phyloP scores from a whole-genome alignment of 768 basidiomycete genomes.

The Tricholoma hemisulphureum region DNA sequence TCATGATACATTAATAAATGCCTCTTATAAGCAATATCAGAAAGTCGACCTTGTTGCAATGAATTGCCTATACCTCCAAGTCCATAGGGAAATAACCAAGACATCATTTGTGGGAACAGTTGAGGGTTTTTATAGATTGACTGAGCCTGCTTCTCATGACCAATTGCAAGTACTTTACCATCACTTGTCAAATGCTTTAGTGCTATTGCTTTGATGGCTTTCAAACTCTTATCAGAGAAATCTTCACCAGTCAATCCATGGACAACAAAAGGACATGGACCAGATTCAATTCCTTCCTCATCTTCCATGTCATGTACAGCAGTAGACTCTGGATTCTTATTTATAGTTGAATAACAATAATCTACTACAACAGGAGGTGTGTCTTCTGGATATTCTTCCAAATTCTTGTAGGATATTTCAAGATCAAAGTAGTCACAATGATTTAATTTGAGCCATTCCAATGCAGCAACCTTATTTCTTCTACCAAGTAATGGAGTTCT shows the following conservation, averaged over 20 bases:
- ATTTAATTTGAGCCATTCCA: conserved; percentile 38
- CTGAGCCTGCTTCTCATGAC: conserved; percentile 19
- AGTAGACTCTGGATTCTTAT: conserved; percentile 22
- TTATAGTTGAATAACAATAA: conserved; percentile 15
- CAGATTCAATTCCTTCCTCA: conserved; percentile 28
- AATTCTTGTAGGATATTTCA: conserved; percentile 25
- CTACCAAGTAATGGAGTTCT: conserved; percentile 3
- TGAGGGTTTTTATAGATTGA: conserved; percentile 31
- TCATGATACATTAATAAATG: background rate
- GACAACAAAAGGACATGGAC: conserved; percentile 36
- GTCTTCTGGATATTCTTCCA: conserved; percentile 20
- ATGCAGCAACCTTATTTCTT: conserved; percentile 13
- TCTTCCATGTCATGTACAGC: conserved; percentile 26
- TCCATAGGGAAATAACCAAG: conserved; percentile 43
- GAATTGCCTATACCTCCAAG: conserved; percentile 19
- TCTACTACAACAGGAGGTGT: conserved; percentile 23
- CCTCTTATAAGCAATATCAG: no score
- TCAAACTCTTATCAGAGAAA: conserved; percentile 15
- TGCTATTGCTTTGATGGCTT: conserved; percentile 21
- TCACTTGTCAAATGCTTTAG: conserved; percentile 23
- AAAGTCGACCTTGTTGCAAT: no score
- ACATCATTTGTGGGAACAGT: conserved; percentile 42
- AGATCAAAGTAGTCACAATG: conserved; percentile 34
- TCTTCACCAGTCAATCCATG: conserved; percentile 33
- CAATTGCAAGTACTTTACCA: conserved; percentile 27